Evolutionary conservation across 2,329 filamentous ascomycete genomes (phyloP), one percentile per base, ranked within the genome.

Genomic region (Teratosphaeria nubilosa): DNA sequence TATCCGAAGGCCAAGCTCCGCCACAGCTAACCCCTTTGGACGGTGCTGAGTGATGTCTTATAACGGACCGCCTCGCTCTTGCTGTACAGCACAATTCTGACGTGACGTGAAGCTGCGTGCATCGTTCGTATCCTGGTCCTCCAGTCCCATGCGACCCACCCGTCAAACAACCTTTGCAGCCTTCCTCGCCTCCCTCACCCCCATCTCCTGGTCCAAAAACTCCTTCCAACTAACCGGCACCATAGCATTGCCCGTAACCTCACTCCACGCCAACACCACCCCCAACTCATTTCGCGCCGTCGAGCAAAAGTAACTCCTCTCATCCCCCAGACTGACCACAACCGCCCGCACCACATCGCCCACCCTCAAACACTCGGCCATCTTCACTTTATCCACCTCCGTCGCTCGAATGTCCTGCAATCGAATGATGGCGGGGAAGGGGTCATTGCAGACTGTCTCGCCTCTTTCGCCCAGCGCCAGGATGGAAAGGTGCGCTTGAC

Each of bases 171-270:
- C 94, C 76, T 95, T 94, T 22, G 94, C 94, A 59, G 96, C 94
- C 78, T 99, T 99, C 72, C 94, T 85, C 64, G 77, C 76, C 80
- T 97, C 94, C 64, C 80, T 84, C 52, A 78, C 70, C 2, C 90
- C 91, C 6, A 87, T 95, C 68, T 87, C 84, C 0, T 86, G 84
- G 77, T 97, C 92, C 69, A 83, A 82, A 76, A 95, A 95, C 75
- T 97, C 92, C 77, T 87, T 95, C 94, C 94, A 99, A 74, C 86
- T 95, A 57, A 95, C 82, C 1, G 94, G 92, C 68, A 88, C 87
- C 91, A 97, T 95, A 66, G 88, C 83, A 74, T 95, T 92, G 1
- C 91, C 59, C 13, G 59, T 91, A 2, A 82, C 83, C 71, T 95
- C 90, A 70, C 90, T 95, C 65, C 83, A 86, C 10, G 92, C 94